A percentile compares a stretch with the other conserved stretches of the same genome.
Conservation (phyloP, 1,284 basidiomycete species). For the Sanghuangporus weigelae region DNA sequence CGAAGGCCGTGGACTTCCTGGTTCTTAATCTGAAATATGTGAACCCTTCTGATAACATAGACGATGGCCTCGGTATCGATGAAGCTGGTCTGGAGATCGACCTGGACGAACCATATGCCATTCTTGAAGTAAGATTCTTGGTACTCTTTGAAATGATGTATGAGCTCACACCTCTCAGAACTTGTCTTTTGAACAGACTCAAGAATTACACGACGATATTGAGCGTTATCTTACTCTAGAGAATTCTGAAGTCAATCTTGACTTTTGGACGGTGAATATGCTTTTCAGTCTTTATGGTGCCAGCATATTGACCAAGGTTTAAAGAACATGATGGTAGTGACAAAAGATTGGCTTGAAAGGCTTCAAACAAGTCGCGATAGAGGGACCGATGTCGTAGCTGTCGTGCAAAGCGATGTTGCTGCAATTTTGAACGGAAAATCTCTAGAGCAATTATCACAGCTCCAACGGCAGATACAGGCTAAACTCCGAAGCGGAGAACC, state of each 20-base stretch:
- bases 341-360: constrained; percentile 85
- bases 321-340: constrained; percentile 95
- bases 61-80: constrained; percentile 62
- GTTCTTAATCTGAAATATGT: constrained; percentile 91
- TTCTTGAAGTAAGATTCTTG: constrained; percentile 73
- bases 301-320: constrained; percentile 4
- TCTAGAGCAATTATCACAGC: constrained; percentile 74
- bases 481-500: constrained; percentile 92
- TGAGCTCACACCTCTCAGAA: constrained; percentile 47
- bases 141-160: neutral
- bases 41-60: constrained; percentile 59
- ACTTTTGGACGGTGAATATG: constrained; percentile 89
- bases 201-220: constrained; percentile 94
- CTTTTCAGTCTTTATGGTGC: constrained; percentile 4
- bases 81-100: constrained; percentile 94
- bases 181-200: constrained; percentile 80
- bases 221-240: constrained; percentile 89
- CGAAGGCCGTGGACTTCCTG: constrained; percentile 93
- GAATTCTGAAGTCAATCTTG: constrained; percentile 78
- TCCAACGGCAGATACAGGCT: constrained; percentile 83
- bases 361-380: constrained; percentile 56
- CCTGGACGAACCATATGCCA: constrained; percentile 95
- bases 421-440: constrained; percentile 74
- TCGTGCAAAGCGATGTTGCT: constrained; percentile 79
- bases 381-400: constrained; percentile 60